Percentiles rank a stretch among this genome's conserved stretches.
Conservation (phyloP, 345 rosid species). For the Eucalyptus urophylla region DNA sequence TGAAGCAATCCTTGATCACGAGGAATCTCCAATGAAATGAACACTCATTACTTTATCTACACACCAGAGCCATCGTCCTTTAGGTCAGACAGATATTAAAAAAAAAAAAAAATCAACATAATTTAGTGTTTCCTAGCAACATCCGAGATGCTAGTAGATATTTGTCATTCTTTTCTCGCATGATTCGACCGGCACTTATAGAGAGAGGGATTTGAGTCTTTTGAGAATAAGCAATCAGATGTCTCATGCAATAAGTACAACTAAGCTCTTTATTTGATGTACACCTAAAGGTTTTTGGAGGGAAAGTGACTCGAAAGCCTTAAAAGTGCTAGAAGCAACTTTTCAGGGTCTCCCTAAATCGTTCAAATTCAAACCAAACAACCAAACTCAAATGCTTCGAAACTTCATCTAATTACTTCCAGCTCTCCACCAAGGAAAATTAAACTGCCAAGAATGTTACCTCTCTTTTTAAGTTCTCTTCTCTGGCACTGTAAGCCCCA, state of each 20-base stretch:
- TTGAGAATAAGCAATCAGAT: not conserved
- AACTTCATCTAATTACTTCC: not conserved
- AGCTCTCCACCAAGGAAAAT: not conserved
- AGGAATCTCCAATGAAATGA: not conserved
- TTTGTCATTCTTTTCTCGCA: no score
- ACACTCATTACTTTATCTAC: not conserved
- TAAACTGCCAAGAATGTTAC: slow-evolving; percentile 7
- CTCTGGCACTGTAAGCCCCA: slow-evolving; percentile 96
- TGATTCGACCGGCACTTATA: not conserved
- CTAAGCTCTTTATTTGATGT: no score
- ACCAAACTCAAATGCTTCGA: not conserved
- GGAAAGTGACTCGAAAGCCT: not conserved
- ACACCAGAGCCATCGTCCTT: not conserved
- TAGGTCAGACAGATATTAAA: not conserved
- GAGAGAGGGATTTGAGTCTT: not conserved
- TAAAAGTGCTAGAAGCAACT: not conserved
- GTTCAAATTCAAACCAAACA: not conserved
- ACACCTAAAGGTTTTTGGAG: no score
- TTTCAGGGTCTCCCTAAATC: not conserved
- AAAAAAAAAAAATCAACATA: not conserved
- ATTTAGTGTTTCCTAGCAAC: not conserved
- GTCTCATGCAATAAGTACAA: no score
- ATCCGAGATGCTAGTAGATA: not conserved
- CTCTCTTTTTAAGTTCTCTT: slow-evolving; percentile 86
- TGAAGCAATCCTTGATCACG: not conserved